Base-by-base conservation (phyloP, 352 stramenopile species). In the Globisporangium cystogenes region DNA sequence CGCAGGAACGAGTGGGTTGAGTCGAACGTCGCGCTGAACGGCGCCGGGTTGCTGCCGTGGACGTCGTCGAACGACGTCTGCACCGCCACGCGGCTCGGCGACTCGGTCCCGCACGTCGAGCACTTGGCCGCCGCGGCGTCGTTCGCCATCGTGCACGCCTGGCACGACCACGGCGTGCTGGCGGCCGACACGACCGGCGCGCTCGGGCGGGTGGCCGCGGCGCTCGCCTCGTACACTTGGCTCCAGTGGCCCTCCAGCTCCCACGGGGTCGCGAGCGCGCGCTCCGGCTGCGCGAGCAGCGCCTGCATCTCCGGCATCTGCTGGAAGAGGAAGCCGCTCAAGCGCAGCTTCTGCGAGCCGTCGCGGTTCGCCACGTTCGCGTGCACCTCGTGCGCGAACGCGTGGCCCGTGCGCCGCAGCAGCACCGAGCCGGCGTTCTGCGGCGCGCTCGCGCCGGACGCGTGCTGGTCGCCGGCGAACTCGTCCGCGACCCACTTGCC, bases 401-500 rank as follows among this genome's bases (percentile, higher is more conserved):
- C 72, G 80, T 52, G 83, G 87, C 3, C 48, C 62, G 64, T 64
- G 39, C 73, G 84, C 46, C 69, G 76, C 26, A 95, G 56, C 35
- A 83, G 54, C 15, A 95, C 69, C 0, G 82, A 93, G 6, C 80
- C 80, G 11, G 80, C 76, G 58, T 90, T 93, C 35, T 78, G 72
- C 4, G 70, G 66, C 0, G 48, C 51, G 26, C 33, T 55, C 27
- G 51, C 56, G 42, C 20, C 57, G 11, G 70, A 67, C 20, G 64
- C 70, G 49, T 45, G 33, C 20, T 82, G 76, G n/a, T 90, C 79
- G 41, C 50, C 67, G 1, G 65, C 67, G 55, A 84, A 90, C 52
- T 95, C 84, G 50, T 95, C 84, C 18, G 74, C 55, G 3, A 87
- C 43, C 84, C 84, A 95, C 52, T 93, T 88, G 11, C 84, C 84